Base-by-base conservation (phyloP, 129 eudicot genomes). In the Flaveria trinervia region DNA sequence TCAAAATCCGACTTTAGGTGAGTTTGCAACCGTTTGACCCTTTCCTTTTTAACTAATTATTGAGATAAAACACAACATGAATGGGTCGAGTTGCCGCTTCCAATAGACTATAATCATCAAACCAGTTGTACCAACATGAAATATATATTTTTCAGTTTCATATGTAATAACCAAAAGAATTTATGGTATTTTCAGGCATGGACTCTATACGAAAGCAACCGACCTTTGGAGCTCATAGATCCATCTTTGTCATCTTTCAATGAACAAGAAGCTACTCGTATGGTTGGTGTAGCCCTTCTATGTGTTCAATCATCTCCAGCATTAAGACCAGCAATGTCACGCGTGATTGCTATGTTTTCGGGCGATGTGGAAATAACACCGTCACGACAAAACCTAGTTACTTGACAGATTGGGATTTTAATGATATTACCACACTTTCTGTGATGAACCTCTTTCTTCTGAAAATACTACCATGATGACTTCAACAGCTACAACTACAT, bases 271-370 rank as follows among this genome's bases (percentile, higher is more conserved):
- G 97, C 85, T 15, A 81, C 68, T 39, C 87, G 88, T 68, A 78
- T 91, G 51, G 77, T 91, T 28, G 87, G 85, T 9, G 84, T 91
- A 23, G 89, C 93, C 30, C 88, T 91, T 41, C 45, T 88, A 69
- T 88, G 97, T 81, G 90, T 86, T 17, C 97, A 91, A 83, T 83
- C 90, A 44, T 83, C 94, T 41, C 97, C 91, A 14, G 71, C 72
- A 18, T 33, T 71, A 26, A 83, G 97, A 55, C 97, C 94, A 23
- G 65, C 87, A 49, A 91, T 88, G 97, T 88, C 97, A 4, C 90
- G 97, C 61, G 90, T 80, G 12, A 81, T 88, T 20, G 83, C 83
- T 2, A 91, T 91, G 97, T 87, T 91, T 56, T 69, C 86, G 0
- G 94, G 97, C 50, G 94, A 91, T 68, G 69, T 80, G 49, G 90